Evolutionary conservation across 1,139 yeast genomes (phyloP), one percentile per base, ranked within the genome.

Genomic region (Lodderomyces pseudojiufengensis): DNA sequence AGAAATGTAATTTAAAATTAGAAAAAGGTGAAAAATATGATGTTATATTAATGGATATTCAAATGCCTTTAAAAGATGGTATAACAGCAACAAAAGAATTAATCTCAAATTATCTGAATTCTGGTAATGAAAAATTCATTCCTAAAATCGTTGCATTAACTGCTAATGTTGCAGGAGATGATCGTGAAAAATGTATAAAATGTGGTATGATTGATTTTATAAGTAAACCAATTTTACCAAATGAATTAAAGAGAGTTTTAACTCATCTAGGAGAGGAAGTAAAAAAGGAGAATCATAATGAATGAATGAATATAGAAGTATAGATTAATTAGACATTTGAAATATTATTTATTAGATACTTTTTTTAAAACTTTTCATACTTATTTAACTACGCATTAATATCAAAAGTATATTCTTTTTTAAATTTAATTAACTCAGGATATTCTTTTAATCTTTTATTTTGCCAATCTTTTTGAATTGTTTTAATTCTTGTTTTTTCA

Each of bases 91-190:
- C 76, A 2, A 49, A 52, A 8, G 69, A 63, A 31, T 46, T 64
- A 28, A 48, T 45, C 26, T 54, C 57, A 36, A 42, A 49, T 23
- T 59, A 57, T 33, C 38, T 33, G 3, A 36, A 42, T 1, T 54
- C 55, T 36, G 57, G 59, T 7, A 50, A 49, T 21, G 56, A 45
- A 25, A 40, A 46, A 5, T 63, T 58, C 43, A 48, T 68, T 22
- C 73, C 77, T 20, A 63, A 66, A 8, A 61, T 73, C 3, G 68
- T 76, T 14, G 80, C 80, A 9, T 54, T 75, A 44, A 75, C 80
- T 0, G 80, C 80, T 4, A 75, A 74, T 45, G 80, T 76, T 10
- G 79, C 77, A 3, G 73, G 76, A 3, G 80, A 76, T 40, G 80
- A 76, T 46, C 55, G 76, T 31, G 63, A 68, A 39, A 57, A 61